phyloP scores from a whole-genome alignment of 768 basidiomycete species.

The Cubamyces sp. region DNA sequence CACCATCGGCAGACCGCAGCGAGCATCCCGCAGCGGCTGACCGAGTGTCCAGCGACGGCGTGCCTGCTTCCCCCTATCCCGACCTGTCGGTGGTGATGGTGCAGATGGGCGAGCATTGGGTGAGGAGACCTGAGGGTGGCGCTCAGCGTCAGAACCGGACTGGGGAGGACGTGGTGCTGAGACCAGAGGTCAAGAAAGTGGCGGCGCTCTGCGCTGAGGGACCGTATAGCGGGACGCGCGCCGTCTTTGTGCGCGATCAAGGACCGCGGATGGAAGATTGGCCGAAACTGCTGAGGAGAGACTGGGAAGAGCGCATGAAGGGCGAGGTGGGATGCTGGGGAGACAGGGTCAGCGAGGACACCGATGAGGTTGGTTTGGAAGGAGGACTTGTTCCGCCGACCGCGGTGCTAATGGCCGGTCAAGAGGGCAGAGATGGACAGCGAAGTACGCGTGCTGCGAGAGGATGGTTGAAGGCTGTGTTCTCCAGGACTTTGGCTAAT shows the following conservation, averaged over 20 bases:
- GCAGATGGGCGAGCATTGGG: slow-evolving; percentile 6
- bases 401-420: neutral
- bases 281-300: slow-evolving; percentile 8
- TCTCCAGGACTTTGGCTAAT: neutral
- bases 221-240: neutral
- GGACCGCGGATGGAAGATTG: slow-evolving; percentile 9
- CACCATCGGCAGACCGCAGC: neutral
- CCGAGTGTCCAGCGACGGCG: neutral
- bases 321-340: slow-evolving; percentile 17
- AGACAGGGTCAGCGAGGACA: slow-evolving; percentile 12
- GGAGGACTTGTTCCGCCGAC: neutral
- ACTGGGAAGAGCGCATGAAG: slow-evolving; percentile 18
- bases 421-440: neutral
- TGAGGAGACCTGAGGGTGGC: no score
- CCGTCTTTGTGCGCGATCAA: slow-evolving; percentile 4
- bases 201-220: neutral
- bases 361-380: slow-evolving; percentile 10
- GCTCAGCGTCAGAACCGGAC: neutral
- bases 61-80: neutral
- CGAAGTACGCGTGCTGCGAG: neutral
- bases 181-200: slow-evolving; percentile 5
- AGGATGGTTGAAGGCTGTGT: slow-evolving; percentile 4
- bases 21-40: neutral
- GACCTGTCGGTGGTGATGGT: slow-evolving; percentile 10
- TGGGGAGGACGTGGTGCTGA: neutral